phyloP scores from a whole-genome alignment of 768 basidiomycete species.

The Phanerochaete carnosa region DNA sequence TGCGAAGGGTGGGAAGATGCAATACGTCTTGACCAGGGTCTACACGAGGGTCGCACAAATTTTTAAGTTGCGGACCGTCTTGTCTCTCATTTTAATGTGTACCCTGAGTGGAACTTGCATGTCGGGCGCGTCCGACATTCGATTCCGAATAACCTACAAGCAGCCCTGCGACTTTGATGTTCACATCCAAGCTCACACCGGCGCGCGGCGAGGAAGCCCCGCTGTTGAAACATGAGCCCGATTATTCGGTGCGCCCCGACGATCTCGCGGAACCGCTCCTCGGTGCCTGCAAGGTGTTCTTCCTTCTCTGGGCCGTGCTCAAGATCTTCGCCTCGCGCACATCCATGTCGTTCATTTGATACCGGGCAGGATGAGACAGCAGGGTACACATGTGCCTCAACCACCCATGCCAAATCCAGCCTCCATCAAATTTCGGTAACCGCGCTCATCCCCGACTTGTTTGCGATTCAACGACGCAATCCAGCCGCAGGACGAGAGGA shows the following conservation, averaged over 20 bases:
- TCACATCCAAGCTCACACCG: background rate
- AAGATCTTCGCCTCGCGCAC: background rate
- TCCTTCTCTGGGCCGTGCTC: background rate
- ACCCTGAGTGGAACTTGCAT: background rate
- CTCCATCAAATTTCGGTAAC: slow-evolving; percentile 1
- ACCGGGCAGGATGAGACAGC: background rate
- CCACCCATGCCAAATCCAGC: slow-evolving; percentile 11
- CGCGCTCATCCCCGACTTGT: slow-evolving; percentile 3
- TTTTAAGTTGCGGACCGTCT: background rate
- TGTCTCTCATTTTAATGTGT: background rate
- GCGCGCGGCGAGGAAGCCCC: background rate
- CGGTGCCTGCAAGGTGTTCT: background rate
- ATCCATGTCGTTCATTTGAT: background rate
- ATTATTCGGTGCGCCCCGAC: too few relatives aligned
- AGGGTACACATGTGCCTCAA: slow-evolving; percentile 8
- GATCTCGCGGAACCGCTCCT: background rate
- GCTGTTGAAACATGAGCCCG: background rate
- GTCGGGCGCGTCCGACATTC: too few relatives aligned
- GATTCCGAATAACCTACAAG: too few relatives aligned
- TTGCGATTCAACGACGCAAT: background rate
- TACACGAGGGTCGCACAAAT: background rate
- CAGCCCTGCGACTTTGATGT: background rate
- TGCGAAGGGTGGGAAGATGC: background rate
- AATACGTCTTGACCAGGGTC: background rate
- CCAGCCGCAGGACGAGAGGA: background rate